Base-by-base conservation (phyloP, 805 yeast genomes). In the Pichia manshurica region DNA sequence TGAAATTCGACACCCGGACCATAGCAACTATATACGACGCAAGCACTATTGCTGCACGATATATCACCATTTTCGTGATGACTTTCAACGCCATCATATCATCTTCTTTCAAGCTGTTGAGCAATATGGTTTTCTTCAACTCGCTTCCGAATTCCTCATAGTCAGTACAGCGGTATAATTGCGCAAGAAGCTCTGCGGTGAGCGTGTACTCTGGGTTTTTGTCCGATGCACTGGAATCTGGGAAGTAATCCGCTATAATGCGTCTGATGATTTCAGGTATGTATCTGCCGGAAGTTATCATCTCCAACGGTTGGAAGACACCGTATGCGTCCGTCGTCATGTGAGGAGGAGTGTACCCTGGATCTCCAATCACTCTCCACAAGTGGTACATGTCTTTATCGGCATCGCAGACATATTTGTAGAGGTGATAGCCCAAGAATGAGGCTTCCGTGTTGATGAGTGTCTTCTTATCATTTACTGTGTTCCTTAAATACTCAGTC, bases 301-400 rank as follows among this genome's bases (percentile, higher is more conserved):
- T 63, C 58, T 80, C 85, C 28, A 73, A 60, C 1, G 85, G 86
- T 57, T 79, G 84, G 55, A 75, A 75, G 10, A 77, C 59, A 1
- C 51, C 55, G 33, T 54, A 49, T 17, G 6, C 10, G 3, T 41
- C 15, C 17, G 48, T 48, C 5, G 47, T 40, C 22, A 48, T 29
- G 25, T 48, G 51, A 12, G 51, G 51, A n/a, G 48, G 51, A 23
- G 13, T 13, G 8, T 17, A 17, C 23, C 33, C 19, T 13, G 34
- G 32, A 8, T 52, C 35, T 36, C 8, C 33, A 19, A 42, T 46
- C 4, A n/a, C 9, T 4, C 15, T n/a, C 45, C 48, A 48, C 16
- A 35, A 9, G 38, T 5, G 16, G 20, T 38, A 19, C 29, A 51
- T 45, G 5, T 42, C 25, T 12, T 23, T 39, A 41, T 13, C 40